Percentiles rank a stretch among this genome's conserved stretches.
phyloP scores from a whole-genome alignment of 257 asterid species.

The Penstemon davidsonii region DNA sequence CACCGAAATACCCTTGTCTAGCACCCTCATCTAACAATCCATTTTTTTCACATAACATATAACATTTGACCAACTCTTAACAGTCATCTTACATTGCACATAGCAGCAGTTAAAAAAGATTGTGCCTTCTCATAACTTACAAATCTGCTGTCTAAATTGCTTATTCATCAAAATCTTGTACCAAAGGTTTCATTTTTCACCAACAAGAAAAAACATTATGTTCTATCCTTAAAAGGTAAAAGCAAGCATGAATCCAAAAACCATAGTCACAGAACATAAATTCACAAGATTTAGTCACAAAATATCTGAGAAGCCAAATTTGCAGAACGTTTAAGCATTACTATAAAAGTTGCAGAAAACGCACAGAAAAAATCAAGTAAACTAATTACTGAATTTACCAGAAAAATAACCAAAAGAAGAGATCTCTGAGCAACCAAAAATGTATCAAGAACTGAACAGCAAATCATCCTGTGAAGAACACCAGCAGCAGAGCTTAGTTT shows the following conservation, averaged over 20 bases:
- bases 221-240: background rate
- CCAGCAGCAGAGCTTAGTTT: constrained; percentile 28
- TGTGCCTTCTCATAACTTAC: background rate
- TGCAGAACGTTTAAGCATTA: background rate
- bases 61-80: background rate
- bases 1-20: background rate
- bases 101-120: background rate
- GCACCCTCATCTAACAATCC: background rate
- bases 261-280: background rate
- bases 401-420: constrained; percentile 36
- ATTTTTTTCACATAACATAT: background rate
- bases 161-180: background rate
- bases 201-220: background rate
- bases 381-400: constrained; percentile 31
- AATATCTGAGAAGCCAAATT: constrained; percentile 4
- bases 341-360: background rate
- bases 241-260: background rate
- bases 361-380: background rate
- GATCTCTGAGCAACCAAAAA: constrained; percentile 31
- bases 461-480: constrained; percentile 31
- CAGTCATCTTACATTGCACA: background rate
- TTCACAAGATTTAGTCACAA: background rate
- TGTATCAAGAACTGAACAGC: constrained; percentile 30
- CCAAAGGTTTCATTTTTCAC: background rate
- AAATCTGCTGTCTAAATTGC: no score